A percentile compares a stretch with the other conserved stretches of the same genome.
Conservation (phyloP, 495 filamentous ascomycete species). For the Penicillium coprophilum region DNA sequence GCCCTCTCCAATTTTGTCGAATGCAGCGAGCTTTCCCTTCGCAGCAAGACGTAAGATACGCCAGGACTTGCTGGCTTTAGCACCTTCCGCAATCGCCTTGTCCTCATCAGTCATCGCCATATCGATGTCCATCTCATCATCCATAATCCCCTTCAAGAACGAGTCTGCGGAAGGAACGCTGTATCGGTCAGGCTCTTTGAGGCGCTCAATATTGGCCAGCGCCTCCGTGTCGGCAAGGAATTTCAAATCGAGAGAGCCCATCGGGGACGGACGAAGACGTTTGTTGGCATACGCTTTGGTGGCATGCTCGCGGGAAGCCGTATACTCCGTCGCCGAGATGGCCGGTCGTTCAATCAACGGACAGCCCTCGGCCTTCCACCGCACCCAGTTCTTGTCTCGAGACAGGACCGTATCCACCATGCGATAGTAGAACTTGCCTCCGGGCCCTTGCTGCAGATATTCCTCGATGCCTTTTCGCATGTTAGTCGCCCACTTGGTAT, state of each 20-base stretch:
- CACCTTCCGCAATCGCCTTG: constrained; percentile 60
- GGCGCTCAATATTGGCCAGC: constrained; percentile 53
- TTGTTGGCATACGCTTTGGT: constrained; percentile 64
- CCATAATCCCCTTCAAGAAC: constrained; percentile 60
- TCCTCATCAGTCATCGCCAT: constrained; percentile 71
- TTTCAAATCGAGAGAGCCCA: constrained; percentile 69
- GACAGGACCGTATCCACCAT: constrained; percentile 95
- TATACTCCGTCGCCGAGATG: constrained; percentile 62
- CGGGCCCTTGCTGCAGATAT: constrained; percentile 69
- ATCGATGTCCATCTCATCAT: constrained; percentile 79
- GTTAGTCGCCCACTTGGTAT: constrained; percentile 76
- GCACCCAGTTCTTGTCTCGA: constrained; percentile 95
- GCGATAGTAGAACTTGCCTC: constrained; percentile 86
- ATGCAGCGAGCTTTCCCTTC: constrained; percentile 65
- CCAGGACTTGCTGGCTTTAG: constrained; percentile 86
- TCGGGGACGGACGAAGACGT: constrained; percentile 61
- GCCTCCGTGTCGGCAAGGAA: constrained; percentile 69
- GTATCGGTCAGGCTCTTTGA: constrained; percentile 57
- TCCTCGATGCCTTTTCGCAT: constrained; percentile 72
- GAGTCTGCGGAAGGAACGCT: constrained; percentile 54
- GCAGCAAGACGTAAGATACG: constrained; percentile 76
- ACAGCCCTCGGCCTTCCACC: constrained; percentile 95
- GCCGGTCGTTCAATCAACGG: constrained; percentile 76
- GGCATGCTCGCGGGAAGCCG: constrained; percentile 62
- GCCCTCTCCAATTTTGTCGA: constrained; percentile 83